Conservation (phyloP, 2,329 filamentous ascomycete species). For the Nothopassalora personata region DNA sequence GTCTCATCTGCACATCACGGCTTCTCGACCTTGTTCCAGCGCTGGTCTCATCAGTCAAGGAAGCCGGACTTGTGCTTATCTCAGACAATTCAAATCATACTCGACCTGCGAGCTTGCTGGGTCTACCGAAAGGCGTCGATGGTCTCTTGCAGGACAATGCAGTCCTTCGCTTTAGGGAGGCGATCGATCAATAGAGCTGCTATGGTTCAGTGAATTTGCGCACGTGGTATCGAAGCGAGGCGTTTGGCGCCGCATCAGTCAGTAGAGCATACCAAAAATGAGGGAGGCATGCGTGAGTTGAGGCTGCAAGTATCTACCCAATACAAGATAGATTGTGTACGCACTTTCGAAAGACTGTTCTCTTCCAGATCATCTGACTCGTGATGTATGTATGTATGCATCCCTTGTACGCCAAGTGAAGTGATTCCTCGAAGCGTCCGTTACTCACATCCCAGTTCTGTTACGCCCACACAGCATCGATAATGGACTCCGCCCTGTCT, state of each 20-base stretch:
- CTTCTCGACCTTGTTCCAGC: slow-evolving; percentile 89
- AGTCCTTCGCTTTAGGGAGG: slow-evolving; percentile 87
- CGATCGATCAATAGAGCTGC: slow-evolving; percentile 50
- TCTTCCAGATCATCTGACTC: not conserved
- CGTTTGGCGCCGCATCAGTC: not conserved
- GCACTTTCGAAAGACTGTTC: not conserved
- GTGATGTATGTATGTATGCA: no score
- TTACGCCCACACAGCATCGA: no score
- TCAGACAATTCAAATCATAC: slow-evolving; percentile 60
- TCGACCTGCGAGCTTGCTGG: slow-evolving; percentile 46
- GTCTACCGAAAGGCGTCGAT: slow-evolving; percentile 74
- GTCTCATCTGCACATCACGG: slow-evolving; percentile 80
- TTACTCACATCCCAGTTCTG: no score
- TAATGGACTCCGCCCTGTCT: no score
- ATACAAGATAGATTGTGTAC: not conserved
- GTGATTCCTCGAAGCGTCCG: no score
- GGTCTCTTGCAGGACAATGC: slow-evolving; percentile 81
- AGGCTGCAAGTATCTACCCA: not conserved
- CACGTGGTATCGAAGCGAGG: not conserved
- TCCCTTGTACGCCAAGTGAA: no score
- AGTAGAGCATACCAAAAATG: not conserved
- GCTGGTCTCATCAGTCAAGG: slow-evolving; percentile 88
- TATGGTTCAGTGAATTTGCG: not conserved
- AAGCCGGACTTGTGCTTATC: slow-evolving; percentile 85
- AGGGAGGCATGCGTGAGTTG: not conserved